Evolutionary conservation across 2,329 filamentous ascomycete genomes (phyloP).

Genomic region (Colletotrichum graminicola): DNA sequence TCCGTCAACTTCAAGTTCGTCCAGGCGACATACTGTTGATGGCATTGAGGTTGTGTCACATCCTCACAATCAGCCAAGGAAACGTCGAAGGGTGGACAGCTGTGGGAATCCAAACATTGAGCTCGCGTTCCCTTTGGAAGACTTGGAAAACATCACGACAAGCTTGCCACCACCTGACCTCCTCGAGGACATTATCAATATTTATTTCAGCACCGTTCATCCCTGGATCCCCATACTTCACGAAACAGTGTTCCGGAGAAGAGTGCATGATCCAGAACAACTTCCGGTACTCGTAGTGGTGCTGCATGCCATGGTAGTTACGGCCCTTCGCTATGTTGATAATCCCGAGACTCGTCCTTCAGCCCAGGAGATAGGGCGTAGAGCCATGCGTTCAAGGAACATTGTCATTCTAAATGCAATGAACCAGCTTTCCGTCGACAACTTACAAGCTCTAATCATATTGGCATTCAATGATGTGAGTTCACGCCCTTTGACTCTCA

Average conservation of each 20-base stretch:
- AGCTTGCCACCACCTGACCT: slow-evolving; percentile 42
- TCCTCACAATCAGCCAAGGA: slow-evolving; percentile 36
- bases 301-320: slow-evolving; percentile 52
- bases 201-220: slow-evolving; percentile 54
- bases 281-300: slow-evolving; percentile 48
- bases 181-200: slow-evolving; percentile 44
- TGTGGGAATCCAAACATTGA: slow-evolving; percentile 45
- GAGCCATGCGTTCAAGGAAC: slow-evolving; percentile 37
- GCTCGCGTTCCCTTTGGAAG: slow-evolving; percentile 40
- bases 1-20: slow-evolving; percentile 30
- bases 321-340: slow-evolving; percentile 47
- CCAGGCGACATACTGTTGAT: slow-evolving; percentile 15
- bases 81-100: slow-evolving; percentile 44
- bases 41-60: slow-evolving; percentile 30
- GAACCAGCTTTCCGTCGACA: slow-evolving; percentile 52
- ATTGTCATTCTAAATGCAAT: slow-evolving; percentile 50
- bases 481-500: neutral
- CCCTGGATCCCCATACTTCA: slow-evolving; percentile 57
- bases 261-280: slow-evolving; percentile 46
- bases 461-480: slow-evolving; percentile 54
- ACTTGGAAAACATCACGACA: slow-evolving; percentile 47
- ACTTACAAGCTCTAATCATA: slow-evolving; percentile 53
- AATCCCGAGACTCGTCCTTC: slow-evolving; percentile 45
- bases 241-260: slow-evolving; percentile 47
- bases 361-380: slow-evolving; percentile 42